Percentiles rank a stretch among this genome's conserved stretches.
phyloP scores from a whole-genome alignment of 305 asterid species.

The Lippia alba region DNA sequence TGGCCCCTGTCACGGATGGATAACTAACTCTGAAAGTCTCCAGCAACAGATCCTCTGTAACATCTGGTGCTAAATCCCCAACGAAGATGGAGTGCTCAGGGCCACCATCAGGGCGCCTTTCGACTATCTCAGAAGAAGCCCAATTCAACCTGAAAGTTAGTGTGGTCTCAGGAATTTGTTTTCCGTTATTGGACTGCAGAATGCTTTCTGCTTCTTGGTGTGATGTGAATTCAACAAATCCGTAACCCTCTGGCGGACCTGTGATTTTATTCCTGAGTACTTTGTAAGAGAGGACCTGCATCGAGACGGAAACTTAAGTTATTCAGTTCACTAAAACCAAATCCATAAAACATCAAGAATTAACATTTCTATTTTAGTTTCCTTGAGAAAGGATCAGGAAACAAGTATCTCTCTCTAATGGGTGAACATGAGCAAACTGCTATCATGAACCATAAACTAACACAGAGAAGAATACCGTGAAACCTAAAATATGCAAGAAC shows the following conservation, averaged over 20 bases:
- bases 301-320: constrained; percentile 17
- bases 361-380: constrained; percentile 1
- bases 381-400: not conserved
- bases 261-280: constrained; percentile 91
- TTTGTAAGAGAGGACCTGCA: constrained; percentile 85
- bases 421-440: not conserved
- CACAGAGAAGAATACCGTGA: not conserved
- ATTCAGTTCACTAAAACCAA: constrained; percentile 22
- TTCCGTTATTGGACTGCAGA: constrained; percentile 79
- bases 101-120: constrained; percentile 72
- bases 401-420: not conserved
- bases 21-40: constrained; percentile 88
- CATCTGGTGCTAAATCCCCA: constrained; percentile 98
- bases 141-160: constrained; percentile 93
- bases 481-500: constrained; percentile 15
- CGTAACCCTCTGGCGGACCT: constrained; percentile 93
- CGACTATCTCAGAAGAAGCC: constrained; percentile 97
- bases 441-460: constrained; percentile 19
- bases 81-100: constrained; percentile 96
- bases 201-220: constrained; percentile 86
- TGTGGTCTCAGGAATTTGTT: constrained; percentile 96
- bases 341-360: not conserved
- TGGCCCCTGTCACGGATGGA: constrained; percentile 93
- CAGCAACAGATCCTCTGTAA: constrained; percentile 87
- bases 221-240: constrained; percentile 82